Base-by-base conservation (phyloP, 2,329 filamentous ascomycete species). In the Hymenoscyphus linearis region DNA sequence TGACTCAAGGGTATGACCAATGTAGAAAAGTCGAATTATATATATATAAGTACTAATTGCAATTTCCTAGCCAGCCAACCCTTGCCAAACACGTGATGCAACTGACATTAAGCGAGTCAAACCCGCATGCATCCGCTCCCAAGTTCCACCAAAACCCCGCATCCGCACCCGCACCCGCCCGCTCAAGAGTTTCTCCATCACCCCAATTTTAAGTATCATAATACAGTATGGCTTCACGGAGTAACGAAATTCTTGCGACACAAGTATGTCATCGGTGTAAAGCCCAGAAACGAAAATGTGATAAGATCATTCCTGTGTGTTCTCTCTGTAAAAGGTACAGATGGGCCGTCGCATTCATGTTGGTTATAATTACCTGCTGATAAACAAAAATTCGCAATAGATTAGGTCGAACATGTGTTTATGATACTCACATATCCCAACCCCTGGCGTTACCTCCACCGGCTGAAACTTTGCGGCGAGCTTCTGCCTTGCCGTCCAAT, bases 211-310 rank as follows among this genome's bases (percentile, higher is more conserved):
- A 47, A 47, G 31, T 31, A 31, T 31, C 31, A 31, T 7, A 31
- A 31, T 25, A 40, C 16, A 40, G 16, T 7, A 47, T 18, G n/a
- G 13, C 3, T 12, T 47, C 22, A 12, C 18, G 4, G n/a, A 25
- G 12, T 47, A 47, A 25, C 7, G 13, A 13, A 14, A 44, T 10
- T 14, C 4, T 47, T 16, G 76, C 78, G 18, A 64, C 70, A 16
- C 76, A 78, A 69, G 77, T 78, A 60, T 80, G 78, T 65, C 64
- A 73, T 52, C 72, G 76, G 34, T 80, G 78, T 67, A 71, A 75
- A 37, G 77, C 75, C 63, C 77, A 82, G 68, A 83, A 83, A 71
- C 74, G 80, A 52, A 79, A 76, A 73, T 83, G 81, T 67, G 77
- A 80, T 74, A 83, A 82, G 70, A 67, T 65, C 4, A 65, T 82